A percentile compares a stretch with the other conserved stretches of the same genome.
Evolutionary conservation across 257 asterid genomes (phyloP).

Genomic region (Fraxinus anomala): DNA sequence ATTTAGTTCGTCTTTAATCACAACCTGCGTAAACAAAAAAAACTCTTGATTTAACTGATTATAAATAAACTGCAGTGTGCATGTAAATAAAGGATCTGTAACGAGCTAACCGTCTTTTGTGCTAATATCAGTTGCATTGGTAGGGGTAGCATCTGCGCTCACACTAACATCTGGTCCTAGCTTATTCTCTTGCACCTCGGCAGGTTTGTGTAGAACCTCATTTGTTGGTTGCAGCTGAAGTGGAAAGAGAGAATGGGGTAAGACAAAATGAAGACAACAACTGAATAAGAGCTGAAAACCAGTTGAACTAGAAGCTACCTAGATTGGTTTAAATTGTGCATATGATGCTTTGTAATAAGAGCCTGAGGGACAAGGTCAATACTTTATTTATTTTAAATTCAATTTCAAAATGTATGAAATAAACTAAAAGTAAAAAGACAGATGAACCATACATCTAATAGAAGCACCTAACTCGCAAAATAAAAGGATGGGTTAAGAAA

Average conservation of each 20-base stretch:
- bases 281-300: neutral
- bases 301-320: neutral
- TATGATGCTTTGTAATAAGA: neutral
- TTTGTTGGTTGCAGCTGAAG: conserved; percentile 49
- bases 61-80: conserved; percentile 9
- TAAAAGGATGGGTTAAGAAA: neutral
- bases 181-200: conserved; percentile 35
- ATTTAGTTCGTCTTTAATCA: conserved; percentile 28
- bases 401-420: neutral
- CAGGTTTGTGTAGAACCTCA: conserved; percentile 36
- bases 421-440: neutral
- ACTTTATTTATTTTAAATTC: neutral
- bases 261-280: conserved; percentile 6
- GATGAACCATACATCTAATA: too few relatives aligned
- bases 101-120: conserved; percentile 43
- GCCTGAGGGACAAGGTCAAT: neutral
- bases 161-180: conserved; percentile 30
- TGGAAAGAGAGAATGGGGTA: conserved; percentile 9
- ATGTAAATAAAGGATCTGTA: neutral
- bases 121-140: conserved; percentile 38
- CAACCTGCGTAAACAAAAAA: conserved; percentile 35
- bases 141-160: conserved; percentile 29
- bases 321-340: neutral
- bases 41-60: neutral
- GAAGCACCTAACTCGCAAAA: neutral